Percentiles rank a stretch among this genome's conserved stretches.
phyloP scores from a whole-genome alignment of 2,329 filamentous ascomycete species.

The Penicillium italicum region DNA sequence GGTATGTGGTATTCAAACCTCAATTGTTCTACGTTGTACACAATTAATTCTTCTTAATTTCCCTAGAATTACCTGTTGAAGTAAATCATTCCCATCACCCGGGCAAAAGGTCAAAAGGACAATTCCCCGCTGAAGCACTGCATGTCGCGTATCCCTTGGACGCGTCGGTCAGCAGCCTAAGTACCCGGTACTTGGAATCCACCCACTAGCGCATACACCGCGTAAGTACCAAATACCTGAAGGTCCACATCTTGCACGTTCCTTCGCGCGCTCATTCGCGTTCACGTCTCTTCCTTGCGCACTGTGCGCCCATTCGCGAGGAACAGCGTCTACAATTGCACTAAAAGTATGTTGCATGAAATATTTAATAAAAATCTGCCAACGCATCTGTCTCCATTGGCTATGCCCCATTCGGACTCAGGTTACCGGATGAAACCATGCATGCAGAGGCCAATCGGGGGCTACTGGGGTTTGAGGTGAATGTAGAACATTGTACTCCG shows the following conservation, averaged over 20 bases:
- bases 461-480: background rate
- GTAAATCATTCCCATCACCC: background rate
- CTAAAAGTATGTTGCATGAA: background rate
- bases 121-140: background rate
- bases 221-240: slow-evolving; percentile 4
- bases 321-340: background rate
- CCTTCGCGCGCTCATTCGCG: background rate
- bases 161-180: slow-evolving; percentile 2
- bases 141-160: slow-evolving; percentile 14
- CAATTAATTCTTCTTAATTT: background rate
- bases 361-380: slow-evolving; percentile 2
- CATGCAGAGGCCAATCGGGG: background rate
- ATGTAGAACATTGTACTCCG: background rate
- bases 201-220: background rate
- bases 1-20: too few relatives aligned
- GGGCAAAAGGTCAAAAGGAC: background rate
- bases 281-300: slow-evolving; percentile 1
- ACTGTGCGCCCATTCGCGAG: slow-evolving; percentile 3
- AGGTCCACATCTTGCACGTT: background rate
- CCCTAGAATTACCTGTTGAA: background rate
- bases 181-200: slow-evolving; percentile 4
- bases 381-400: slow-evolving; percentile 2
- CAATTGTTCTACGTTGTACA: background rate
- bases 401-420: background rate
- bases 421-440: slow-evolving; percentile 3